Evolutionary conservation across 2,329 filamentous ascomycete species (phyloP).

Genomic region (Cyphellophora europaea): DNA sequence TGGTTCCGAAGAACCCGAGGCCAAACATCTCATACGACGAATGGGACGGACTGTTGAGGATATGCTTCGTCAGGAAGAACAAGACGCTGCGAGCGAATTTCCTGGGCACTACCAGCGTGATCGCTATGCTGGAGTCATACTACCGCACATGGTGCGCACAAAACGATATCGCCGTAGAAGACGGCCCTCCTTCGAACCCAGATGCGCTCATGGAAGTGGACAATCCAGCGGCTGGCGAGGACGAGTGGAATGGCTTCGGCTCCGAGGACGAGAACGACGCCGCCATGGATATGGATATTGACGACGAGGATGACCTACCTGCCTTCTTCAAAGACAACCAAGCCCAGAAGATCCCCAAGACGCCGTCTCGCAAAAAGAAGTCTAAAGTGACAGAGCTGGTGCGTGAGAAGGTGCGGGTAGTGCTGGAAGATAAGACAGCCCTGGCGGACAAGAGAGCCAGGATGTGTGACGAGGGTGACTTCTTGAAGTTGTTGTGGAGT

Average conservation of each 20-base stretch:
- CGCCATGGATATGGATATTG: constrained; percentile 37
- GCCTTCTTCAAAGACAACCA: constrained; percentile 61
- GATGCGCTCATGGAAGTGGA: constrained; percentile 27
- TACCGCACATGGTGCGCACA: constrained; percentile 86
- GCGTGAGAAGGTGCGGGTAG: constrained; percentile 75
- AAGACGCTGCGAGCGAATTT: constrained; percentile 77
- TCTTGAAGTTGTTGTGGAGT: constrained; percentile 67
- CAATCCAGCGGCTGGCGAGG: constrained; percentile 27
- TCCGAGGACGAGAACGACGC: constrained; percentile 30
- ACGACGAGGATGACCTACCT: constrained; percentile 57
- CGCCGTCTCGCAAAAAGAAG: constrained; percentile 53
- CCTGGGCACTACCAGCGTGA: constrained; percentile 68
- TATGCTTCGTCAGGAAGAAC: constrained; percentile 82
- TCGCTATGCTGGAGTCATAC: constrained; percentile 76
- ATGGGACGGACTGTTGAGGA: constrained; percentile 80
- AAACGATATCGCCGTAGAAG: constrained; percentile 70
- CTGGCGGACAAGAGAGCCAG: constrained; percentile 73
- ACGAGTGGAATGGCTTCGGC: constrained; percentile 15
- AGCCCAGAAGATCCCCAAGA: constrained; percentile 22
- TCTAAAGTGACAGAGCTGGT: constrained; percentile 73
- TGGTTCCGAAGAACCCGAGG: constrained; percentile 76
- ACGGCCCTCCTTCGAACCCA: constrained; percentile 37
- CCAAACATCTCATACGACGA: constrained; percentile 90
- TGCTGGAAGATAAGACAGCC: constrained; percentile 70
- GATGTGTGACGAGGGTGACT: constrained; percentile 86